phyloP scores from a whole-genome alignment of 176 grass and related monocot species.

The Triticum aestivum region DNA sequence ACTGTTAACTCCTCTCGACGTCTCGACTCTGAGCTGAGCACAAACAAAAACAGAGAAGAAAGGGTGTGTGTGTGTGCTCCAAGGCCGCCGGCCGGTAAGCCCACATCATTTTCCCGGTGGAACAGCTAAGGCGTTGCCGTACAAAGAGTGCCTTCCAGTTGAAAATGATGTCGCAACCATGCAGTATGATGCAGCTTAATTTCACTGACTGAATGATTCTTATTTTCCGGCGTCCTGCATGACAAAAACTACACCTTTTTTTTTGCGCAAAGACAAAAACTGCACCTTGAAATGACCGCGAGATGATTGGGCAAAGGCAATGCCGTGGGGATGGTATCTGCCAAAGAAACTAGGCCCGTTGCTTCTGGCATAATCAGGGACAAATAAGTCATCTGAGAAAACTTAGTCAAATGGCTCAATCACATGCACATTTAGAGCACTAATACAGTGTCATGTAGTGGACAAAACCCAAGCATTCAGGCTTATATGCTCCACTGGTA shows the following conservation, averaged over 20 bases:
- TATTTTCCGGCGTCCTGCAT: neutral
- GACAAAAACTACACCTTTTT: neutral
- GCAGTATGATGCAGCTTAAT: neutral
- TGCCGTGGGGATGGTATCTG: neutral
- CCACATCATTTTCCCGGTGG: neutral
- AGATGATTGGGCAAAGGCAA: neutral
- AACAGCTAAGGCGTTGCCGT: neutral
- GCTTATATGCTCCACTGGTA: neutral
- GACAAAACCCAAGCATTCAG: neutral
- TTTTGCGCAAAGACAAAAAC: neutral
- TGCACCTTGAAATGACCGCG: neutral
- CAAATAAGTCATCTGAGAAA: neutral
- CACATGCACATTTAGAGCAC: neutral
- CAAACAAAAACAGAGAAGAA: neutral
- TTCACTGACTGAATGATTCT: neutral
- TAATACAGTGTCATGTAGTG: neutral
- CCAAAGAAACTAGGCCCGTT: neutral
- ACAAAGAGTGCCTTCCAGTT: neutral
- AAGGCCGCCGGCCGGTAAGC: neutral
- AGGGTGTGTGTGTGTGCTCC: neutral
- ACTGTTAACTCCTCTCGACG: neutral
- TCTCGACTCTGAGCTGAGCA: neutral
- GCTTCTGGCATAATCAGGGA: neutral
- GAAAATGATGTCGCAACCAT: constrained; percentile 19
- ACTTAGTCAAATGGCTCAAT: neutral